Evolutionary conservation across 139 green algal species (phyloP), one percentile per base, ranked within the genome.

Genomic region (Ettlia oleoabundans): DNA sequence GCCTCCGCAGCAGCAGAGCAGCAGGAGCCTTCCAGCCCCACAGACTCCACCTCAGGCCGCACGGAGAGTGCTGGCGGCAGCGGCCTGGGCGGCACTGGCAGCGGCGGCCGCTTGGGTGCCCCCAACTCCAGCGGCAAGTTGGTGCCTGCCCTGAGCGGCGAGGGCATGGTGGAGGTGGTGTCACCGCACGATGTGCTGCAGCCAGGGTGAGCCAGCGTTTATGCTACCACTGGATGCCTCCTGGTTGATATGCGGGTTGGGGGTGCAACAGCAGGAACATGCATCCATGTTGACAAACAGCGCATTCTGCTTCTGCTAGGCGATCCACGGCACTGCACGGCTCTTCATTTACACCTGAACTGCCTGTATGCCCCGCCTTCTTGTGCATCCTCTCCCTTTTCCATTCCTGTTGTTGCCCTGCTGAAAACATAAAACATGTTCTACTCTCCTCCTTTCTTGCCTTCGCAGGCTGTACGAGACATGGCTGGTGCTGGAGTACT

Each of bases 401-500:
- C n/a, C n/a, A n/a, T n/a, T n/a, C n/a, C n/a, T n/a, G n/a, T n/a
- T n/a, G n/a, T n/a, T n/a, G n/a, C n/a, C n/a, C n/a, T n/a, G n/a
- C n/a, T n/a, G n/a, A n/a, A n/a, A n/a, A n/a, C n/a, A n/a, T n/a
- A n/a, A n/a, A 15, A 30, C 58, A 65, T n/a, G 21, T 65, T 65
- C 58, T 32, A 5, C 55, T 65, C 21, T 22, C 21, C 18, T 32
- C 5, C 63, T 7, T 52, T 8, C 66, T 2, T 52, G 19, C 19
- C 8, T 35, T 37, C 24, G 26, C 77, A 52, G 77, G 30, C 42
- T 73, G 30, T 73, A 82, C 42, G 82, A 86, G 58, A 86, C 68
- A 3, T 86, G 82, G 82, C 64, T 86, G 3, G 37, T 86, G 15
- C 51, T 58, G 30, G 82, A 86, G 67, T n/a, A n/a, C n/a, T n/a